Evolutionary conservation across 306 rosid species (phyloP).

Genomic region (Potentilla sterilis): DNA sequence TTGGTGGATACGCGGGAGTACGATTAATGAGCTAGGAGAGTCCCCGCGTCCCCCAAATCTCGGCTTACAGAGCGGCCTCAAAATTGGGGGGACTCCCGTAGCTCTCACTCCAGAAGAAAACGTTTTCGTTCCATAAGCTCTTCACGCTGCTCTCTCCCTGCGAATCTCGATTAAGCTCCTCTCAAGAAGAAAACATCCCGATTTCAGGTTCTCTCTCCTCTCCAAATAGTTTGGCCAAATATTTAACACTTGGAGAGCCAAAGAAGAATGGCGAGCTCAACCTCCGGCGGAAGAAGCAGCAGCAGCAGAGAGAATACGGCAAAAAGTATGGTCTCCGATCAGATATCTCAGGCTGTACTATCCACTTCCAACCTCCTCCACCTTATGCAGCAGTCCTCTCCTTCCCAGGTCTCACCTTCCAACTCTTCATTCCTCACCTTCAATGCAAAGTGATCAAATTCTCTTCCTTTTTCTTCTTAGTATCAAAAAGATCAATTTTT

Average conservation of each 20-base stretch:
- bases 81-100: too few species aligned
- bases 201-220: too few species aligned
- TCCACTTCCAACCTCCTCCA: slow-evolving; percentile 86
- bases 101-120: too few species aligned
- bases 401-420: slow-evolving; percentile 48
- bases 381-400: slow-evolving; percentile 81
- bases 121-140: too few species aligned
- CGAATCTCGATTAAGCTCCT: too few species aligned
- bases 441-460: neutral
- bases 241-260: neutral
- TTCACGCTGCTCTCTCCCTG: too few species aligned
- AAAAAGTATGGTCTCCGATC: slow-evolving; percentile 63
- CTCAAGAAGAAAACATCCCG: too few species aligned
- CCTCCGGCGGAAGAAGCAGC: slow-evolving; percentile 33
- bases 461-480: neutral
- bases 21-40: too few species aligned
- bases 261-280: slow-evolving; percentile 51
- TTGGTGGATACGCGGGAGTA: too few species aligned
- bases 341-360: slow-evolving; percentile 76
- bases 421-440: neutral
- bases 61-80: too few species aligned
- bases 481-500: neutral
- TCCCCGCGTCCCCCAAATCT: too few species aligned
- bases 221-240: neutral
- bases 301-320: slow-evolving; percentile 53